Evolutionary conservation across 2,329 filamentous ascomycete species (phyloP), one percentile per base, ranked within the genome.

Genomic region (Aureobasidium sp.): DNA sequence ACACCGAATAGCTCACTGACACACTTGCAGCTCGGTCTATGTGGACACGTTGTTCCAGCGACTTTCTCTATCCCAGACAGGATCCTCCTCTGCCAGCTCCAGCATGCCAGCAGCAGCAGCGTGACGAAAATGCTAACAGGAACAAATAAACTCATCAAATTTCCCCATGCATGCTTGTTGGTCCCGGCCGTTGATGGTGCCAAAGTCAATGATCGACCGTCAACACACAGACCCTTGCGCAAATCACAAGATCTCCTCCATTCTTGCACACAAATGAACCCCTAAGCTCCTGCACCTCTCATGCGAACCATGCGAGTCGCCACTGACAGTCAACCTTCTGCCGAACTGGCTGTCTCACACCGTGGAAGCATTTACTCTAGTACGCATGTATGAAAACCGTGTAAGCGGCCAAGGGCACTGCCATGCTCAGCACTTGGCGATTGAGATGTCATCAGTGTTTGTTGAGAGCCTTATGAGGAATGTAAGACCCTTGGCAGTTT

Each of bases 101-200:
- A 34, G 10, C 14, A n/a, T 8, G 41, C 36, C 25, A 39, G 13
- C 9, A 11, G 44, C 41, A 36, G 29, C 27, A 9, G 29, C 41
- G 27, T 16, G 41, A 16, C n/a, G 25, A 42, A 21, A 37, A 37
- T 34, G 16, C 32, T 13, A 48, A 36, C 53, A 45, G 37, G 29
- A 32, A 39, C 41, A 48, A 34, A n/a, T 30, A 41, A 44, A 27
- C 16, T 57, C 51, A 39, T 48, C 54, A 58, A 58, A 58, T 58
- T 58, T 58, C 54, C 42, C 54, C 54, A 58, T 48, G 54, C 54
- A 30, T 36, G 41, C 14, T 58, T 48, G 54, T 58, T 58, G 42
- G 29, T 16, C 42, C 41, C 54, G 25, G 32, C 54, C 54, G 41
- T 58, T 48, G 30, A 27, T 21, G 16, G 39, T 25, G 13, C 41